Evolutionary conservation across 2,329 filamentous ascomycete species (phyloP), one percentile per base, ranked within the genome.

Genomic region (Gremmenia infestans): DNA sequence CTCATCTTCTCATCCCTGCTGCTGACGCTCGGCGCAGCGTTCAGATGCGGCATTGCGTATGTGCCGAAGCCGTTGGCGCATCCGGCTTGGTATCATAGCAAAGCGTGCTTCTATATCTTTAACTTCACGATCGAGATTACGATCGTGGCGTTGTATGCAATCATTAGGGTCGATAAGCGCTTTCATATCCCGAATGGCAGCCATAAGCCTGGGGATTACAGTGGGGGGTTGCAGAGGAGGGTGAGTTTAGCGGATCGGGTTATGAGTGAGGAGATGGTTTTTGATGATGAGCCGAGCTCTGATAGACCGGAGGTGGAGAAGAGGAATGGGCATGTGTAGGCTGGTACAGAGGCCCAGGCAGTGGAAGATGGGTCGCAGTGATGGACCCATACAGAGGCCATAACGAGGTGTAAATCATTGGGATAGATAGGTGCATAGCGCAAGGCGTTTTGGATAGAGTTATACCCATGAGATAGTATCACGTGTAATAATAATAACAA

Each of bases 61-160:
- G 40, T 59, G 2, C 67, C 75, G 0, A 79, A 78, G 28, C 81
- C 76, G 3, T 64, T 66, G 54, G 74, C 46, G 11, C 43, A 82
- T 55, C 83, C 88, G 2, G 85, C 85, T 5, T 88, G 85, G 80
- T 93, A 86, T 68, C 81, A 90, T 65, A 75, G 75, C 66, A 88
- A 86, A 69, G 81, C 84, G 1, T 83, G 81, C 65, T 96, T 91
- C 75, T 96, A 94, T 74, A 73, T 84, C 67, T 89, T 94, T 75
- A 88, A 89, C 73, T 95, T 89, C 67, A 75, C 74, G 15, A 76
- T 92, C 39, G 91, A 96, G 72, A 74, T 92, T 42, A 67, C 87
- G 23, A 83, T 91, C 39, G 78, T 93, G 4, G 80, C 78, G 52
- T 73, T 85, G 8, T 93, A 89, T 71, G 78, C 85, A 0, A 66